Base-by-base conservation (phyloP, 2,329 filamentous ascomycete species). In the Lachnellula subtilissima region DNA sequence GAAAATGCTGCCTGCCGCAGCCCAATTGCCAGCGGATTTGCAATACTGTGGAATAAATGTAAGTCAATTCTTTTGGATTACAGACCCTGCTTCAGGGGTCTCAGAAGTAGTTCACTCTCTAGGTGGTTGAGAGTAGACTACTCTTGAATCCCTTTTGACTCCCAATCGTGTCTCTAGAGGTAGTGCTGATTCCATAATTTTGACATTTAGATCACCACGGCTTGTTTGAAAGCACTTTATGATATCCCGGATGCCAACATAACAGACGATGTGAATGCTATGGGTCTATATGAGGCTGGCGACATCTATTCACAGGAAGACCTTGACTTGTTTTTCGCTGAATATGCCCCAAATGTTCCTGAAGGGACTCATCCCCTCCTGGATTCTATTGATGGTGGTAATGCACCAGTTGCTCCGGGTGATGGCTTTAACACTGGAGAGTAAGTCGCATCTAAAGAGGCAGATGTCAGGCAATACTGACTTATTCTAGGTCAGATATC, bases 151-250 rank as follows among this genome's bases (percentile, higher is more conserved):
- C 73, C 50, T 52, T 25, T 25, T 17, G 14, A 19, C 50, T 15
- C 40, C 50, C 58, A 32, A 11, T 9, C 8, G 9, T 32, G 28
- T 32, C 28, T 32, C 28, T 11, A 3, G 28, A 32, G 28, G 28
- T 32, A 32, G 28, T 32, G 8, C 28, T 32, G 28, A 32, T 11
- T 11, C 28, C 4, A 32, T 32, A 11, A 32, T 11, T 32, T 11
- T 32, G 28, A 32, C 28, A 32, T 11, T 25, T 25, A 32, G 28
- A 82, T 85, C 60, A 84, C 80, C 0, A 80, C 81, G 0, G 74
- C 75, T 46, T 86, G 83, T 62, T 72, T 82, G 55, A 75, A 74
- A 52, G 78, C 77, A 9, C 69, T 83, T n/a, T 83, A 83, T 61
- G 61, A 70, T 1, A 76, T 78, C 52, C 73, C 78, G 14, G 61